A percentile compares a stretch with the other conserved stretches of the same genome.
phyloP scores from a whole-genome alignment of 2,329 filamentous ascomycete genomes.

The Curvularia sp. region DNA sequence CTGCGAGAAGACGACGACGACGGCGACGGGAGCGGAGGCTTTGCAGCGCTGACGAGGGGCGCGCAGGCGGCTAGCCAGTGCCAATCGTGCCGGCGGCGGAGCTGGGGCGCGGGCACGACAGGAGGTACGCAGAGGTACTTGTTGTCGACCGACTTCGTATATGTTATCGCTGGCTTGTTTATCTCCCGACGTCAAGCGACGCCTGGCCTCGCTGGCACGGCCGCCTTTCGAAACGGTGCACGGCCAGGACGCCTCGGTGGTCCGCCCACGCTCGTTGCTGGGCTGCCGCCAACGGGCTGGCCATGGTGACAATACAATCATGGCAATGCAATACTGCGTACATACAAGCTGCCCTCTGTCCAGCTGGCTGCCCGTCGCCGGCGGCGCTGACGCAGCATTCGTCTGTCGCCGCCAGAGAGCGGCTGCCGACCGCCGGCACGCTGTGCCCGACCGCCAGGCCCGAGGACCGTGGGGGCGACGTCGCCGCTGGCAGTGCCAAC shows the following conservation, averaged over 20 bases:
- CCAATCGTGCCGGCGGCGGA: conserved; percentile 22
- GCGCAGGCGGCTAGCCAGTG: too few relatives aligned
- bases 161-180: conserved; percentile 13
- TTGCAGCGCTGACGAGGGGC: conserved; percentile 13
- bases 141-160: neutral
- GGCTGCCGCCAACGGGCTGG: neutral
- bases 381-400: neutral
- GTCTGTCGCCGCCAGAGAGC: neutral
- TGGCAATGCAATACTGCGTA: too few relatives aligned
- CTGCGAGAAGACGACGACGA: conserved; percentile 11
- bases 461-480: conserved; percentile 15
- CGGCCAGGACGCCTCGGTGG: conserved; percentile 10
- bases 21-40: conserved; percentile 22
- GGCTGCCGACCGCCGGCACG: neutral
- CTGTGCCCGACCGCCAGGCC: conserved; percentile 20
- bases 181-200: conserved; percentile 30
- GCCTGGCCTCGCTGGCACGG: conserved; percentile 27
- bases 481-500: conserved; percentile 11
- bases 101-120: neutral
- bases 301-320: too few relatives aligned
- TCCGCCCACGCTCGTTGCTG: neutral
- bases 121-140: conserved; percentile 19
- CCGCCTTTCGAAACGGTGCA: conserved; percentile 37
- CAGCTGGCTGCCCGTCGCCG: too few relatives aligned
- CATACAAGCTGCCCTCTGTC: too few relatives aligned